phyloP scores from a whole-genome alignment of 257 asterid species.

The Thymus mandschuricus region DNA sequence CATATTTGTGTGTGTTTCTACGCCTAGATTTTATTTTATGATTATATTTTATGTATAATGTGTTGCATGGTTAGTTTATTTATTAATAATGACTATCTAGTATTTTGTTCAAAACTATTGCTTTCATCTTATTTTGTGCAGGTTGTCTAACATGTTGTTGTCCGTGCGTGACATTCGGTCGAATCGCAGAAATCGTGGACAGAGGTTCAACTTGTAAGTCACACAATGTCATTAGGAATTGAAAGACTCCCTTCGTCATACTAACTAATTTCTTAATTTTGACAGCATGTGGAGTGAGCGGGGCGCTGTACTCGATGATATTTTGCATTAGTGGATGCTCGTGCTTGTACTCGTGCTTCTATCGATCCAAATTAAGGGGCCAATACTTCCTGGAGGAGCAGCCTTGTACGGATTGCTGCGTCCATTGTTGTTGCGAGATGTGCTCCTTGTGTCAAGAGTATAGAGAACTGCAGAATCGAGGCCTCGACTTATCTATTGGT shows the following conservation, averaged over 20 bases:
- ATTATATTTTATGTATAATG: too few species aligned
- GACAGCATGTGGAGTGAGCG: conserved; percentile 71
- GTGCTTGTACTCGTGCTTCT: conserved; percentile 65
- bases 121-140: too few species aligned
- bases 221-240: not conserved
- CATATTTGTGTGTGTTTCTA: too few species aligned
- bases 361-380: conserved; percentile 64
- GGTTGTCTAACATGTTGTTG: conserved; percentile 76
- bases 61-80: too few species aligned
- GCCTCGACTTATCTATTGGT: conserved; percentile 60
- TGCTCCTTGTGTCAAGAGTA: conserved; percentile 73
- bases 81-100: too few species aligned
- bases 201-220: conserved; percentile 65
- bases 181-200: conserved; percentile 66
- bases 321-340: conserved; percentile 50
- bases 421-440: conserved; percentile 55
- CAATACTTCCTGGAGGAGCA: conserved; percentile 54
- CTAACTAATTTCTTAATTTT: too few species aligned
- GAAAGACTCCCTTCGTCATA: too few species aligned
- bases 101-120: too few species aligned
- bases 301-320: conserved; percentile 49
- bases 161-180: conserved; percentile 75
- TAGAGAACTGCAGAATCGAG: conserved; percentile 49
- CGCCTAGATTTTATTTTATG: too few species aligned
- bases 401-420: conserved; percentile 64